Base-by-base conservation (phyloP, 164 flowering plant species). In the Cinnamomum micranthum region DNA sequence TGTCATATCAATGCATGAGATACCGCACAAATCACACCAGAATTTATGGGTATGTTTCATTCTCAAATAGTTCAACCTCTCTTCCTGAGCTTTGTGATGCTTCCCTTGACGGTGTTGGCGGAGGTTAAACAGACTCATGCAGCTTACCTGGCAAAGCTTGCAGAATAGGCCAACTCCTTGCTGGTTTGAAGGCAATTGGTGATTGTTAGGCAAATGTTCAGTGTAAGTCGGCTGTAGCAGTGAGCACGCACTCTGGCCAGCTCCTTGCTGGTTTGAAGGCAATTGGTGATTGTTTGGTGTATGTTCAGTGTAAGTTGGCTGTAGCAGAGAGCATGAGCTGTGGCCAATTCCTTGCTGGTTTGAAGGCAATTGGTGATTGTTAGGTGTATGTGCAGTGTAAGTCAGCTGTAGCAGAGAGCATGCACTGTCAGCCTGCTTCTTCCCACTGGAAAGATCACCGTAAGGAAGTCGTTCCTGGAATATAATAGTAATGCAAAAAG, bases 81-180 rank as follows among this genome's bases (percentile, higher is more conserved):
- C 69, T 28, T 25, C 41, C 69, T 4, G 15, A 31, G 69, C 69
- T 50, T 31, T 67, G 69, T 67, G 69, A 17, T 28, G 69, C 69
- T 67, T 67, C 47, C 69, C 69, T 67, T 1, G 11, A 20, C 2
- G n/a, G 69, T 67, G 69, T 31, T 67, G 69, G 19, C 17, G 33
- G 50, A 67, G n/a, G 41, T 31, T 15, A 31, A 67, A 28, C 6
- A 19, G 3, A 67, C 69, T 15, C 20, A 5, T 13, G 69, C 69
- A 67, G 22, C 69, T 67, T 22, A 67, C 69, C 7, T 1, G 41
- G 69, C 69, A 67, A 20, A 67, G 2, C 19, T 67, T 2, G 9
- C 69, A 67, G 33, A 67, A 67, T 64, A 64, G 67, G 28, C 14
- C 14, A 25, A 11, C 67, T 22, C 1, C 28, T 20, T 31, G 41